Percentiles rank a stretch among this genome's conserved stretches.
These are phyloP conservation scores for Diaporthe sp. DNA, from an alignment of 2,329 filamentous ascomycete species.

Conservation along the genomic window DNA sequence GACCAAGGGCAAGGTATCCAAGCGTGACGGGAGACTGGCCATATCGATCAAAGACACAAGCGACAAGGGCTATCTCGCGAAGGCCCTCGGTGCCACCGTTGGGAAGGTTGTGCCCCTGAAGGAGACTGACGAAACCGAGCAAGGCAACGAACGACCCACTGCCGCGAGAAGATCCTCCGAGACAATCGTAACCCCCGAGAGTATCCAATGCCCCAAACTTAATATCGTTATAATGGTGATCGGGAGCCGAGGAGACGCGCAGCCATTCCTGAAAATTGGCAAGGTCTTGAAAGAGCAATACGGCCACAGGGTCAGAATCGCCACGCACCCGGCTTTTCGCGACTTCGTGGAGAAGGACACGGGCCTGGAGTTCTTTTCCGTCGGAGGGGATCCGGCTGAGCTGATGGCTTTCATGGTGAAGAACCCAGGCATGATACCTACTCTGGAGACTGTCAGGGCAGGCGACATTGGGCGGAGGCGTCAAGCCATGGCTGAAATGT, in stretches of 20 bases:
- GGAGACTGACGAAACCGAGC: slow-evolving; percentile 49
- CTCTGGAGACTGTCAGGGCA: slow-evolving; percentile 77
- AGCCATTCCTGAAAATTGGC: slow-evolving; percentile 83
- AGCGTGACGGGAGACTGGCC: slow-evolving; percentile 77
- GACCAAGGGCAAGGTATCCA: slow-evolving; percentile 75
- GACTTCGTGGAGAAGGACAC: slow-evolving; percentile 81
- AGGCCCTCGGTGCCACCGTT: slow-evolving; percentile 77
- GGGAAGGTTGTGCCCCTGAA: slow-evolving; percentile 64
- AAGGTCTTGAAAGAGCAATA: slow-evolving; percentile 79
- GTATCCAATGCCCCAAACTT: slow-evolving; percentile 63
- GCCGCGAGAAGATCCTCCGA: slow-evolving; percentile 45
- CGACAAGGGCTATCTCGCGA: slow-evolving; percentile 79
- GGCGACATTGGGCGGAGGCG: slow-evolving; percentile 80
- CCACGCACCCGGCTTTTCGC: slow-evolving; percentile 83
- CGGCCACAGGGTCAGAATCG: slow-evolving; percentile 82
- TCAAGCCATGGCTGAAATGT: slow-evolving; percentile 84
- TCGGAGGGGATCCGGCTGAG: slow-evolving; percentile 84
- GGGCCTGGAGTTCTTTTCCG: slow-evolving; percentile 83
- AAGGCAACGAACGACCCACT: slow-evolving; percentile 34
- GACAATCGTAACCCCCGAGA: slow-evolving; percentile 47
- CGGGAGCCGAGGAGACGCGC: slow-evolving; percentile 83
- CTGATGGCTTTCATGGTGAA: slow-evolving; percentile 93
- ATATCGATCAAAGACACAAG: slow-evolving; percentile 80
- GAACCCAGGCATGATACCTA: slow-evolving; percentile 84
- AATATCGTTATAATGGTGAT: slow-evolving; percentile 91